Percentiles rank a stretch among this genome's conserved stretches.
Conservation (phyloP, 352 stramenopile species). For the Phytophthora citrophthora region DNA sequence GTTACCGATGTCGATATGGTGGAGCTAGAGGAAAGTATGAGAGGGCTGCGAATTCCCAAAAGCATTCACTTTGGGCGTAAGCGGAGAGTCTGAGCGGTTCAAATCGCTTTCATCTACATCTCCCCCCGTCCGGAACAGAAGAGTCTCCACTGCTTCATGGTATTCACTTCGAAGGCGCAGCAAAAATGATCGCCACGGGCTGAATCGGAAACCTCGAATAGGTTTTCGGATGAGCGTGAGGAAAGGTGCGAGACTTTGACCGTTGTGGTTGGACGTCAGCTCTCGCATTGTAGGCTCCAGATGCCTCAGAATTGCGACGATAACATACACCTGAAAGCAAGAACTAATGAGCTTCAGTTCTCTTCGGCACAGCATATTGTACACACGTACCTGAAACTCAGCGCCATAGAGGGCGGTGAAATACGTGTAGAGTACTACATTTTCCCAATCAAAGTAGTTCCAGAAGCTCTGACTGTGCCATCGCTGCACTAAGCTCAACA, state of each 20-base stretch:
- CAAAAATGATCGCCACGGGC: slow-evolving; percentile 43
- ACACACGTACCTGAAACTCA: slow-evolving; percentile 60
- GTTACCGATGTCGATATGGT: slow-evolving; percentile 31
- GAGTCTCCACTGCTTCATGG: slow-evolving; percentile 38
- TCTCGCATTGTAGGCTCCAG: slow-evolving; percentile 48
- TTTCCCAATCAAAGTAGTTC: slow-evolving; percentile 78
- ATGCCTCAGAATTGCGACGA: slow-evolving; percentile 57
- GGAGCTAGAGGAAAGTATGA: slow-evolving; percentile 35
- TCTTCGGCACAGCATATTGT: neutral
- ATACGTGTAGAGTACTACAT: slow-evolving; percentile 57
- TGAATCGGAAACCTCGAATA: slow-evolving; percentile 58
- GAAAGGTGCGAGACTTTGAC: slow-evolving; percentile 39
- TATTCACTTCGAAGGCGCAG: slow-evolving; percentile 59
- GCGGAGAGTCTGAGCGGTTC: slow-evolving; percentile 17
- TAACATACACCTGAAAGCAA: slow-evolving; percentile 51
- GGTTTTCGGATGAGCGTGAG: slow-evolving; percentile 44
- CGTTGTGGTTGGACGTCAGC: slow-evolving; percentile 33
- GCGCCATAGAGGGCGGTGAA: slow-evolving; percentile 60
- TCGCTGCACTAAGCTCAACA: slow-evolving; percentile 49
- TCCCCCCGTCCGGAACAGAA: slow-evolving; percentile 27
- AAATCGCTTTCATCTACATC: neutral
- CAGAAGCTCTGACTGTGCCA: slow-evolving; percentile 72
- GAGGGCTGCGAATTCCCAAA: slow-evolving; percentile 40
- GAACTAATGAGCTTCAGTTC: neutral
- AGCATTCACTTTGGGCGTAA: slow-evolving; percentile 42